These are phyloP conservation scores for Phytophthora pisi DNA, from an alignment of 352 stramenopile species.

Conservation along the genomic window DNA sequence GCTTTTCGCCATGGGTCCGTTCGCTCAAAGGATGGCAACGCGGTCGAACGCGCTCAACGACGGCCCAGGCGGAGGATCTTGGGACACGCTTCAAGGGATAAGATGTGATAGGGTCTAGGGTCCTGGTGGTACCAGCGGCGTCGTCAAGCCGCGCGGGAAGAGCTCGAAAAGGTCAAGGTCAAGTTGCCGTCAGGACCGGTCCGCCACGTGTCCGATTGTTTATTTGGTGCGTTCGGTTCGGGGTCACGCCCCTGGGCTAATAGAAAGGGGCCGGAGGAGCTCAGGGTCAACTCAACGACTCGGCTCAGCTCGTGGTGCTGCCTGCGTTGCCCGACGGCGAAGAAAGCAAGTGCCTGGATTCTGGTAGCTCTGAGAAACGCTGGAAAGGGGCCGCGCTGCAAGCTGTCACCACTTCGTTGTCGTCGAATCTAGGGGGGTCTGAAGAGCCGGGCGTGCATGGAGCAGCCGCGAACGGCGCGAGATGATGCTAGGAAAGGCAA, in stretches of 20 bases:
- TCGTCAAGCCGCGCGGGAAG: slow-evolving; percentile 24
- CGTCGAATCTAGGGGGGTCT: slow-evolving; percentile 8
- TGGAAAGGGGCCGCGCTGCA: slow-evolving; percentile 24
- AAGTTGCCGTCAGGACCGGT: slow-evolving; percentile 17
- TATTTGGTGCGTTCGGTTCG: neutral
- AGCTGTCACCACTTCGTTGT: slow-evolving; percentile 27
- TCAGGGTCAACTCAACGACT: slow-evolving; percentile 3
- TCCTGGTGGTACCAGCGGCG: slow-evolving; percentile 22
- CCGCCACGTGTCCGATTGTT: slow-evolving; percentile 13
- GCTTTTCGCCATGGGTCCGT: neutral
- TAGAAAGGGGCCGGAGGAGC: slow-evolving; percentile 1
- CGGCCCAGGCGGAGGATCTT: slow-evolving; percentile 3
- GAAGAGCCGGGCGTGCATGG: slow-evolving; percentile 20
- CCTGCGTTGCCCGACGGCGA: neutral
- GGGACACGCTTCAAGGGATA: slow-evolving; percentile 18
- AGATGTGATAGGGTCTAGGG: slow-evolving; percentile 30
- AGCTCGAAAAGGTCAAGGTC: slow-evolving; percentile 14
- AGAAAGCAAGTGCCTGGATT: slow-evolving; percentile 4
- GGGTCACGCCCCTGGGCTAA: neutral
- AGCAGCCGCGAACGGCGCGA: neutral
- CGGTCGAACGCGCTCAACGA: neutral
- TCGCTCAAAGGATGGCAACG: no score
- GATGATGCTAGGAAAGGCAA: neutral
- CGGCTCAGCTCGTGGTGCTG: neutral
- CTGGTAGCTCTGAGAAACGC: slow-evolving; percentile 28